Evolutionary conservation across 1,284 basidiomycete genomes (phyloP), one percentile per base, ranked within the genome.

Genomic region (Cryptococcus sp.): DNA sequence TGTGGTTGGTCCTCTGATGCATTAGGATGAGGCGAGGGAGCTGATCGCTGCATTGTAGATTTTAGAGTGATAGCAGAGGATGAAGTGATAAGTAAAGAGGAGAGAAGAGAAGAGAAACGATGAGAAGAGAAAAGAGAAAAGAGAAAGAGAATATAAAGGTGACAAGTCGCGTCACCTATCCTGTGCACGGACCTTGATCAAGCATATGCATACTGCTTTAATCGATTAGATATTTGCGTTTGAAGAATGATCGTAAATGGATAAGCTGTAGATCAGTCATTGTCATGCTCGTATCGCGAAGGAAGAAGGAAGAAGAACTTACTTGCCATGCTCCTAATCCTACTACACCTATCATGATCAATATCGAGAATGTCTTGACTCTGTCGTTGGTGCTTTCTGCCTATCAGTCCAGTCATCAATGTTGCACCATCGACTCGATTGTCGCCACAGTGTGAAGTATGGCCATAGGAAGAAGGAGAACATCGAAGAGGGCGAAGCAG

Each of bases 181-280:
- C 28, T 28, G n/a, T 23, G 42, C 14, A 19, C 18, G 14, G 18
- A 23, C 22, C 31, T 45, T 18, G 19, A 5, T 45, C 24, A 53
- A 48, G 46, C 45, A 53, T 49, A 40, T 51, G 21, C 10, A 18
- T 50, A 19, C 31, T 18, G 23, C 37, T 21, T 22, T 69, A 94
- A 73, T 96, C 93, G 69, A 98, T 97, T 69, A 98, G 85, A 75
- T 96, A 96, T 77, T 98, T 97, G 69, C 88, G 82, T 79, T 91
- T 92, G 83, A 98, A 97, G 82, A 90, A 97, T 32, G 88, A 83
- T 46, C 93, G 83, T 32, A 98, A 78, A 70, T 98, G 93, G 69
- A 96, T 76, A 37, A 98, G 87, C 75, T 77, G 42, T 53, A 50
- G 19, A 22, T 48, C 40, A 49, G 32, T n/a, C n/a, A n/a, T n/a